Base-by-base conservation (phyloP, 1,284 basidiomycete genomes). In the Malassezia dermatis region DNA sequence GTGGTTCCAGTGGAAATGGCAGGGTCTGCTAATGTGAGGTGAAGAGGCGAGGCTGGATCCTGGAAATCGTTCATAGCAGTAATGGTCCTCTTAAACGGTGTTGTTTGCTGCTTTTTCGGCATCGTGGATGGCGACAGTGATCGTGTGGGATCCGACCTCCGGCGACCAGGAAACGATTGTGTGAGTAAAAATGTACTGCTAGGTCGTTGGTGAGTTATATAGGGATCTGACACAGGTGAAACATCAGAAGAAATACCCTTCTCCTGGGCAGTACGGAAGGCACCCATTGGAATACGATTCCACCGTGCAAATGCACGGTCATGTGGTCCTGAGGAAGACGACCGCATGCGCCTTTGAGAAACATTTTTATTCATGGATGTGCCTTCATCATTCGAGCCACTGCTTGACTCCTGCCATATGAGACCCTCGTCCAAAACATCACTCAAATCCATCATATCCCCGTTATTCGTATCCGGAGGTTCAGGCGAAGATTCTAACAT, bases 241-340 rank as follows among this genome's bases (percentile, higher is more conserved):
- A 54, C 48, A 40, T 49, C 50, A 6, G 56, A 53, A 13, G 51
- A 48, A 2, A 46, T 51, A 1, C 54, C 56, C 8, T 47, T 35
- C 34, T 56, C 48, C 45, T 70, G 69, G 28, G 66, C 63, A 28
- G 69, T 65, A 7, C 71, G 67, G 55, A 73, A 73, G 2, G 67
- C 67, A 40, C 65, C 66, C 64, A 73, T 70, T 2, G 71, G 71
- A 30, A 73, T 68, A 39, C 65, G 63, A 61, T 68, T 50, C 71
- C 71, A 73, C 17, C 71, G 49, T 1, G 69, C 62, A 52, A 73
- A 65, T 2, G 67, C 71, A 24, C 34, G 46, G 27, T 48, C 46
- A 28, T 48, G 27, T 3, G 37, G 19, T 15, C 21, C 27, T 30
- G 44, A 31, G 1, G 44, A 41, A 53, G 13, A 51, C 46, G 23